These are phyloP conservation scores for Mimosa pudica DNA, from an alignment of 306 rosid species.

Conservation along the genomic window DNA sequence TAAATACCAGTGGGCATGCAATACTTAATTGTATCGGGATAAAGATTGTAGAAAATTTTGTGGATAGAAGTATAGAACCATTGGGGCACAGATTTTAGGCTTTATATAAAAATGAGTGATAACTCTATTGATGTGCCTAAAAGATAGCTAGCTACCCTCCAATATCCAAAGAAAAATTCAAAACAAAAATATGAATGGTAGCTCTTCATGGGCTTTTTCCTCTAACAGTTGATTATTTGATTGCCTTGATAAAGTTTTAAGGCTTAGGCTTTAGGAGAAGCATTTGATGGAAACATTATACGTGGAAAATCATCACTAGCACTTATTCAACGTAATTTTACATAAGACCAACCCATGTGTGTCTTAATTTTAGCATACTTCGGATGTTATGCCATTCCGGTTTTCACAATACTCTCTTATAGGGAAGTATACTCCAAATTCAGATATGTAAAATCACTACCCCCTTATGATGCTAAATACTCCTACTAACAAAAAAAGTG, in stretches of 20 bases:
- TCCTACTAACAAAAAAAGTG: no score
- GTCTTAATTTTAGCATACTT: not conserved
- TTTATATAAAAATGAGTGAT: not conserved
- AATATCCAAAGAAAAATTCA: no score
- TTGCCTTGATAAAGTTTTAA: not conserved
- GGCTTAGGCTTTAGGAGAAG: not conserved
- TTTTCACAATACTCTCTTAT: not conserved
- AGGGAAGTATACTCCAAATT: not conserved
- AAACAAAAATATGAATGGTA: not conserved
- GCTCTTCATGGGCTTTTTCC: not conserved
- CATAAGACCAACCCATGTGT: not conserved
- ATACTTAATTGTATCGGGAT: not conserved
- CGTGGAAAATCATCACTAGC: not conserved
- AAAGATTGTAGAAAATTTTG: no score
- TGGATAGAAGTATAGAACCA: no score
- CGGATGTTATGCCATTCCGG: not conserved
- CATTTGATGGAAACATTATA: not conserved
- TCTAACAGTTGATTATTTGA: not conserved
- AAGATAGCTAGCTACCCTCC: no score
- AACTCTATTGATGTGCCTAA: not conserved
- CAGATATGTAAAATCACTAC: not conserved
- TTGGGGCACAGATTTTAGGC: not conserved
- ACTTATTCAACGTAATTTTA: not conserved
- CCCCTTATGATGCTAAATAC: no score
- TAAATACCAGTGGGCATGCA: not conserved